Evolutionary conservation across 768 basidiomycete species (phyloP), one percentile per base, ranked within the genome.

Genomic region (Boletus sp.): DNA sequence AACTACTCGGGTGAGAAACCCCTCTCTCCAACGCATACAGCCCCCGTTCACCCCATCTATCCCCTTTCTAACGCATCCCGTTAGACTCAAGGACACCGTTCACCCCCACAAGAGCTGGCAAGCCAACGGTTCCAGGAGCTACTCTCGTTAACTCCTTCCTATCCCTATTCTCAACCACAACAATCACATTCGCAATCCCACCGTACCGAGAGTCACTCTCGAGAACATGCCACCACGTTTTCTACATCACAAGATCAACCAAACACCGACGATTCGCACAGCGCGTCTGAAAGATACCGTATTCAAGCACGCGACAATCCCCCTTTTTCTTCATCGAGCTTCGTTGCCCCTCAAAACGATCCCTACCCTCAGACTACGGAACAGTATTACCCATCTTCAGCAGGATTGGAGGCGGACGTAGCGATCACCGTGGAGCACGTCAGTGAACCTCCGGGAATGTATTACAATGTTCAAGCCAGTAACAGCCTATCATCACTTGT

Each of bases 41-140:
- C 32, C 14, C 21, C 7, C 14, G 5, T 33, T 33, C 15, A n/a
- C 14, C 14, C 15, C 11, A 25, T 25, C 1, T 25, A 25, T 1
- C 25, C 25, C 25, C 25, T 25, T 4, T 37, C 33, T 37, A 6
- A 47, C 15, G 6, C 17, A 6, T 30, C 2, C 2, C 5, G 23
- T 42, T 45, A 57, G 47, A 21, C 30, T 29, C 55, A 34, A 43
- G 50, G 55, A 14, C 52, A 29, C 7, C 52, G 5, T 37, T 27
- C 29, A n/a, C 27, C 47, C 5, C 6, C 54, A 5, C 60, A 55
- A 41, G 59, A 48, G 3, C 50, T 68, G 7, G 41, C 59, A 9
- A 64, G 47, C 17, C 64, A 59, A 46, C 67, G 67, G 0, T 30
- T 69, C 4, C 67, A 67, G 33, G 57, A 68, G n/a, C 27, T 68